Percentiles rank a stretch among this genome's conserved stretches.
Conservation (phyloP, 2,329 filamentous ascomycete genomes). For the Monosporascus cannonballus region DNA sequence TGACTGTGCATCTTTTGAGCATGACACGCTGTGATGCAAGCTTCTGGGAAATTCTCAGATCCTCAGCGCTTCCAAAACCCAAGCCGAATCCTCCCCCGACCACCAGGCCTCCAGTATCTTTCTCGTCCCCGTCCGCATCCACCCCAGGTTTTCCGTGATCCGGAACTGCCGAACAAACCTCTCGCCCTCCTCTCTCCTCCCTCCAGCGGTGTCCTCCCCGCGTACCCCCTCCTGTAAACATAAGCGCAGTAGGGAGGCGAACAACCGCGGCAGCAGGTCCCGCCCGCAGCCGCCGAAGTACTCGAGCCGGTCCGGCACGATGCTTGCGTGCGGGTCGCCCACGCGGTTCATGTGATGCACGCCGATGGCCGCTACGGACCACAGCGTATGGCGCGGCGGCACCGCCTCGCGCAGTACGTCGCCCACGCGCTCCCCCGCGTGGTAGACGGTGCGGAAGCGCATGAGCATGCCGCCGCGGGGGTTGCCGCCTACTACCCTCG, state of each 20-base stretch:
- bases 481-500: too few relatives aligned
- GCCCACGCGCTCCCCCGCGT: conserved; percentile 8
- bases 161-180: conserved; percentile 5
- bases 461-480: conserved; percentile 5
- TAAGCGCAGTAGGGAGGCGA: conserved; percentile 12
- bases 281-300: conserved; percentile 9
- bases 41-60: conserved; percentile 2
- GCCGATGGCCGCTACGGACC: conserved; percentile 9
- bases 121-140: conserved; percentile 6
- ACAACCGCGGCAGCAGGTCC: conserved; percentile 11
- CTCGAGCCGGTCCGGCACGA: conserved; percentile 14
- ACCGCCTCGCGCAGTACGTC: conserved; percentile 4
- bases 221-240: conserved; percentile 3
- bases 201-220: not conserved
- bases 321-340: conserved; percentile 4
- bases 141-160: conserved; percentile 8
- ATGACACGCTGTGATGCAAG: too few relatives aligned
- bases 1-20: too few relatives aligned
- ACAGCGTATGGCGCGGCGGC: conserved; percentile 11
- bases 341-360: conserved; percentile 14
- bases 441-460: conserved; percentile 14
- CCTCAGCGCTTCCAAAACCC: conserved; percentile 10
- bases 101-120: conserved; percentile 1
- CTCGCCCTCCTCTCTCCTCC: not conserved
- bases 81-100: not conserved